phyloP scores from a whole-genome alignment of 2,329 filamentous ascomycete species.

The Colletotrichum camelliae region DNA sequence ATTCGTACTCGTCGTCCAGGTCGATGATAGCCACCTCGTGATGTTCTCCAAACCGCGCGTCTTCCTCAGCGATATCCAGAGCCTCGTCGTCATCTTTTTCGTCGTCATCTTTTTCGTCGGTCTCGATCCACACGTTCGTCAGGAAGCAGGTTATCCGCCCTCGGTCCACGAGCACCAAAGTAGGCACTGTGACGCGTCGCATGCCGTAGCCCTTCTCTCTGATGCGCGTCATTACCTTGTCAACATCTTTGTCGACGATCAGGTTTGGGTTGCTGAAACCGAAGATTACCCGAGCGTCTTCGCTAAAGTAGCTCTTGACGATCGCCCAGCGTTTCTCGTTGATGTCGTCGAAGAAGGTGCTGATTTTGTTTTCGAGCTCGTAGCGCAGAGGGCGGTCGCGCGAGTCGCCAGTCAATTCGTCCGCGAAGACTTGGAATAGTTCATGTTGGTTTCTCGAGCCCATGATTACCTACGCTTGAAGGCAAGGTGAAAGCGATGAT shows the following conservation, averaged over 20 bases:
- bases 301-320: not conserved
- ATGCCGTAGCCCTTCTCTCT: not conserved
- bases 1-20: not conserved
- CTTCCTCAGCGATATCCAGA: not conserved
- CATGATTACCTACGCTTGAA: not conserved
- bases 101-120: not conserved
- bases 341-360: not conserved
- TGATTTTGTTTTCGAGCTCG: not conserved
- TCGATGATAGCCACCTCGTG: not conserved
- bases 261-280: not conserved
- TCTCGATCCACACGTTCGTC: not conserved
- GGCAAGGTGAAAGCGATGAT: rapidly evolving
- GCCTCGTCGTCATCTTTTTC: not conserved
- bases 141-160: not conserved
- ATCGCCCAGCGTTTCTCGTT: not conserved
- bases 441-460: not conserved
- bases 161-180: not conserved
- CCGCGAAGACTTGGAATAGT: not conserved
- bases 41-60: not conserved
- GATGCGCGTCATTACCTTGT: not conserved
- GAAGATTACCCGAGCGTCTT: not conserved
- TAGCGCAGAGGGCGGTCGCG: not conserved
- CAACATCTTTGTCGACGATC: not conserved
- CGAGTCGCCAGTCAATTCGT: not conserved
- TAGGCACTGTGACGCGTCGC: not conserved